Conservation (phyloP, 352 stramenopile genomes). For the Pythium guiyangense region DNA sequence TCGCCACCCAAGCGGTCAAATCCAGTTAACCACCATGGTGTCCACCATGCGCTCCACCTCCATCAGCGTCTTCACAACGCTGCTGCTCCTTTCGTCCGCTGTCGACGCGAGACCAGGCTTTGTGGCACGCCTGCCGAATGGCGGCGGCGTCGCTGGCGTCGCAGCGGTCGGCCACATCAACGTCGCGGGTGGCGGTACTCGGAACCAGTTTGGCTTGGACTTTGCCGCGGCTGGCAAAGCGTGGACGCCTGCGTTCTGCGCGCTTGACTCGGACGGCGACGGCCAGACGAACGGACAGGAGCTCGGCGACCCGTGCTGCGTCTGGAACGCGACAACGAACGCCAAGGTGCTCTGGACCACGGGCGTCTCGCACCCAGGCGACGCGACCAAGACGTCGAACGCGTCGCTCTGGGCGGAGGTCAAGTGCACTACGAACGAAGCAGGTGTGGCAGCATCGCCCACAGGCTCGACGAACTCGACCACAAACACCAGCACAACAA, state of each 20-base stretch:
- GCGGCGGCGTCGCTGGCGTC: neutral
- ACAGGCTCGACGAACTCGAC: neutral
- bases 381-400: conserved; percentile 12
- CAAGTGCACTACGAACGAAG: conserved; percentile 7
- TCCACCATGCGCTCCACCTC: too few relatives aligned
- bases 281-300: conserved; percentile 63
- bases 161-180: conserved; percentile 1
- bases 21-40: too few relatives aligned
- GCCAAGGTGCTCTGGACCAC: conserved; percentile 1
- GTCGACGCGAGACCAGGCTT: too few relatives aligned
- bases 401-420: conserved; percentile 13
- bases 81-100: neutral
- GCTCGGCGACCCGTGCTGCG: conserved; percentile 58
- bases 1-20: too few relatives aligned
- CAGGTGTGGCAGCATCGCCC: neutral
- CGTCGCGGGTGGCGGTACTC: neutral
- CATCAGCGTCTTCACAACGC: too few relatives aligned
- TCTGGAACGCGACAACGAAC: conserved; percentile 16
- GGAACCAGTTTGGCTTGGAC: conserved; percentile 6
- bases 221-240: conserved; percentile 1
- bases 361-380: conserved; percentile 14
- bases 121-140: neutral
- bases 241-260: conserved; percentile 27
- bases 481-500: neutral
- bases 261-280: conserved; percentile 36